These are phyloP conservation scores for Debaryomyces hansenii DNA, from an alignment of 805 yeast species.

Conservation along the genomic window DNA sequence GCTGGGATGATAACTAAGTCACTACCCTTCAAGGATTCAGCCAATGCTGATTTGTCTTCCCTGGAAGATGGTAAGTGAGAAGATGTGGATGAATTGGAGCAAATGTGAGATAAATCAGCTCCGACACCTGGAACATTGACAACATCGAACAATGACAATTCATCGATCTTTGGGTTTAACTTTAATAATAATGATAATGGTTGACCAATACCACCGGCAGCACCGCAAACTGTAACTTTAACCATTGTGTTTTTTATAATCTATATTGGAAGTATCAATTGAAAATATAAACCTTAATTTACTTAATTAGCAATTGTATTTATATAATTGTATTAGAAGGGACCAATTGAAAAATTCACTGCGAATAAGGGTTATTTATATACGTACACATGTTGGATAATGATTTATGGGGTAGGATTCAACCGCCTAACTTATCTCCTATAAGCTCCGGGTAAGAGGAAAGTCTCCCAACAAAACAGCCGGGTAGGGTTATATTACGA, in stretches of 20 bases:
- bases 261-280: background rate
- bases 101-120: constrained; percentile 82
- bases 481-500: background rate
- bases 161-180: constrained; percentile 59
- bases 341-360: background rate
- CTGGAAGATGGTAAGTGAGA: constrained; percentile 60
- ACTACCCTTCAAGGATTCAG: constrained; percentile 44
- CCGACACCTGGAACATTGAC: constrained; percentile 85
- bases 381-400: background rate
- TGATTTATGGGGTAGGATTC: background rate
- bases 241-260: constrained; percentile 28
- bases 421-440: background rate
- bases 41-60: constrained; percentile 48
- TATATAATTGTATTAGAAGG: background rate
- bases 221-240: constrained; percentile 86
- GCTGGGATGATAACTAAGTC: constrained; percentile 69
- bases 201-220: constrained; percentile 95
- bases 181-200: constrained; percentile 82
- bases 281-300: background rate
- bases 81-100: constrained; percentile 60
- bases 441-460: background rate
- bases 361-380: background rate
- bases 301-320: background rate
- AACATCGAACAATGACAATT: constrained; percentile 80
- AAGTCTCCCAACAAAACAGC: background rate